Percentiles rank a stretch among this genome's conserved stretches.
Evolutionary conservation across 2,329 filamentous ascomycete genomes (phyloP).

Genomic region (Penicillium sp.): DNA sequence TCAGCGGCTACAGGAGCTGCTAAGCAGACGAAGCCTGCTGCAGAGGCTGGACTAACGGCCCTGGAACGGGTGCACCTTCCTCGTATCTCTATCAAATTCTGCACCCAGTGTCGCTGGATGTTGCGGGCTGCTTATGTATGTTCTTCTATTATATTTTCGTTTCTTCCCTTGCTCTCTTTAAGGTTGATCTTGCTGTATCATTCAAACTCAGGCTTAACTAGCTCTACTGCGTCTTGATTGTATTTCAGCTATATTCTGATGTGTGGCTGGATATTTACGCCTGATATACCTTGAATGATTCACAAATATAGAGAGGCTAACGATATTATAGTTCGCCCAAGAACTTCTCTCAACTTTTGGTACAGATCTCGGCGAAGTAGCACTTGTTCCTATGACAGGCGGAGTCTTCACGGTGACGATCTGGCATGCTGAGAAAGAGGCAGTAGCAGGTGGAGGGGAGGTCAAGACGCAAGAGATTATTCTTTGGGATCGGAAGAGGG

Average conservation of each 20-base stretch:
- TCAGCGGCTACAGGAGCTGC: neutral
- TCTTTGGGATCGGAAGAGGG: slow-evolving; percentile 83
- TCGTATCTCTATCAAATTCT: slow-evolving; percentile 84
- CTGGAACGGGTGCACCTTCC: slow-evolving; percentile 53
- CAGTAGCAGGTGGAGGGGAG: slow-evolving; percentile 10
- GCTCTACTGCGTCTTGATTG: too few species aligned
- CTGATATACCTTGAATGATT: too few species aligned
- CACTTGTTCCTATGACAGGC: slow-evolving; percentile 80
- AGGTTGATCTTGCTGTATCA: neutral
- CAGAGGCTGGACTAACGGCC: slow-evolving; percentile 5
- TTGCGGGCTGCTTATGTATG: slow-evolving; percentile 79
- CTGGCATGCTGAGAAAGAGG: slow-evolving; percentile 24
- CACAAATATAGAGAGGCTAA: neutral
- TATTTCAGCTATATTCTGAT: neutral
- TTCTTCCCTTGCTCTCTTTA: neutral
- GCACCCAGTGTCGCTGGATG: slow-evolving; percentile 94
- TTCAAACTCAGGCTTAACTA: too few species aligned
- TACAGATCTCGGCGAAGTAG: slow-evolving; percentile 79
- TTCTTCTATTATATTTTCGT: slow-evolving; percentile 2
- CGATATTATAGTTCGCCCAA: slow-evolving; percentile 68
- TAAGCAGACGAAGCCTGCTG: neutral
- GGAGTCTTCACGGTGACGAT: slow-evolving; percentile 79
- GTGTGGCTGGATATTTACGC: neutral
- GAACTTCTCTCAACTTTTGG: slow-evolving; percentile 93
- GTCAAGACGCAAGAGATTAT: slow-evolving; percentile 50